Conservation (phyloP, 2,329 filamentous ascomycete species). For the Botrytis hyacinthi region DNA sequence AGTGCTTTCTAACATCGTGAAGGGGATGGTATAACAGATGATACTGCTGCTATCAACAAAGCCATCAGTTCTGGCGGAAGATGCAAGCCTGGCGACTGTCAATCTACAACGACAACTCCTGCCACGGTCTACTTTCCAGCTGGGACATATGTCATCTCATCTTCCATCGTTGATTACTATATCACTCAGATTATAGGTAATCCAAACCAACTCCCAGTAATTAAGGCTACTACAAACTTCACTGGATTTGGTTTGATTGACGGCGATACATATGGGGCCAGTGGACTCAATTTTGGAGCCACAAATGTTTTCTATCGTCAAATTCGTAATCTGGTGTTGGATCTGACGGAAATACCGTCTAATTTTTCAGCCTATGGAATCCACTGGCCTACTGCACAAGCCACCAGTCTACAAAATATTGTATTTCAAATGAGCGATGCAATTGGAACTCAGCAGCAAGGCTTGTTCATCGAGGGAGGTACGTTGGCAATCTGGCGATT, state of each 20-base stretch:
- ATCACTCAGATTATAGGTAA: conserved; percentile 35
- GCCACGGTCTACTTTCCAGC: conserved; percentile 34
- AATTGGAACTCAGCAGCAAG: conserved; percentile 50
- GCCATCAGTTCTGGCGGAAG: conserved; percentile 30
- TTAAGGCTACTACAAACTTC: conserved; percentile 72
- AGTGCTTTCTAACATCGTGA: conserved; percentile 80
- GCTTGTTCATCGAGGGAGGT: conserved; percentile 58
- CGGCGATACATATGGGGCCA: conserved; percentile 72
- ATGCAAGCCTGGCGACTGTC: conserved; percentile 47
- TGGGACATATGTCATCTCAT: conserved; percentile 34
- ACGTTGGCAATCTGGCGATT: conserved; percentile 1
- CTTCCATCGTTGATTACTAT: conserved; percentile 31
- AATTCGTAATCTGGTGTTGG: conserved; percentile 64
- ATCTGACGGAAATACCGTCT: conserved; percentile 43
- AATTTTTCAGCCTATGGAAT: conserved; percentile 42
- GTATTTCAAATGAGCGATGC: conserved; percentile 54
- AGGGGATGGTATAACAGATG: conserved; percentile 65
- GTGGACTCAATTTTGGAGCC: conserved; percentile 72
- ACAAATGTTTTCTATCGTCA: conserved; percentile 67
- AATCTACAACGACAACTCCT: conserved; percentile 50
- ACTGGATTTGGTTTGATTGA: conserved; percentile 77
- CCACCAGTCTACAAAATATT: conserved; percentile 61
- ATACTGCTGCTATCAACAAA: conserved; percentile 79
- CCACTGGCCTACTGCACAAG: conserved; percentile 55
- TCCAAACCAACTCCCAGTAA: conserved; percentile 54